Base-by-base conservation (phyloP, 2,329 filamentous ascomycete species). In the Colletotrichum sojae region DNA sequence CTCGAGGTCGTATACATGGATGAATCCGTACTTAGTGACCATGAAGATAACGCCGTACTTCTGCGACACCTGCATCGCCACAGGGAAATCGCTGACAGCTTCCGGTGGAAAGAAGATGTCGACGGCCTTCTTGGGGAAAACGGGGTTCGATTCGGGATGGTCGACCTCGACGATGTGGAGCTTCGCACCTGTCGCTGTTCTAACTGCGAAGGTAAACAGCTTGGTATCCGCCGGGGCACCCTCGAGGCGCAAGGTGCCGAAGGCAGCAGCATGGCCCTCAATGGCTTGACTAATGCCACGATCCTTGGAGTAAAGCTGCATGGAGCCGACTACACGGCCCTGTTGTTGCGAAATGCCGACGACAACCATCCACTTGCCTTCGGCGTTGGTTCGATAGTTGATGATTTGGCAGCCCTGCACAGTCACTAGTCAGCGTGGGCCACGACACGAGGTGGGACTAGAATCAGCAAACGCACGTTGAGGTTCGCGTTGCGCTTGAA, bases 21-120 rank as follows among this genome's bases (percentile, higher is more conserved):
- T 98, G 83, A 98, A 99, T 61, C 96, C 96, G 77, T 98, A 99
- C 82, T 99, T 99, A 66, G 96, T 99, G 71, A 99, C 94, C 76
- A 99, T 90, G 83, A 98, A 98, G 77, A 99, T 92, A 78, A 99
- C 91, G 77, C 95, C 95, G 82, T 99, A 99, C 83, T 96, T 97
- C 77, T 94, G 91, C 4, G 96, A 98, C 54, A 99, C 92, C 83
- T 99, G 97, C 84, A 99, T 96, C 18, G 95, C 95, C 64, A 99
- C 96, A 2, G 97, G 96, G 85, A 99, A 99, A 80, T 99, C 96
- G 80, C 96, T 98, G 72, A 91, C 92, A 12, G 96, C 96, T 83
- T 99, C 96, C 54, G 94, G 90, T 1, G 96, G 96, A 87, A 98
- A 99, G 85, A 96, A 98, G 70, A 99, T 94, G 78, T 98, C 96